Evolutionary conservation across 129 eudicot genomes (phyloP), one percentile per base, ranked within the genome.

Genomic region (Pulicaria dysenterica): DNA sequence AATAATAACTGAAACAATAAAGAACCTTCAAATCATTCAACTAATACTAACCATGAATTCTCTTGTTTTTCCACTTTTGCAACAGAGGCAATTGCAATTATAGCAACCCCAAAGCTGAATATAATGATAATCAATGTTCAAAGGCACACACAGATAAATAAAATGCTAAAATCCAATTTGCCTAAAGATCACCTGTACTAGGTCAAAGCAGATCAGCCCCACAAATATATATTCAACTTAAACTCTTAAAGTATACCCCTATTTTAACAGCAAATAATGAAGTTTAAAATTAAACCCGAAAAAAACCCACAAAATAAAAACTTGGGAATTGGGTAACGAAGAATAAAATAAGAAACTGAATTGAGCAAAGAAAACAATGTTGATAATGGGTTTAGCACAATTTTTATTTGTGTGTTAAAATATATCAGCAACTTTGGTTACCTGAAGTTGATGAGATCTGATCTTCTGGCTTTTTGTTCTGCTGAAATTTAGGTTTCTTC

Each of bases 371-470:
- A 50, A 69, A 51, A 41, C 66, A 77, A 69, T 77, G 81, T 61
- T 69, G 81, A 38, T n/a, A 77, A 60, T 31, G 71, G 69, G 69
- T 67, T 44, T 43, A 34, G 8, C 34, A 12, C 15, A 66, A 55
- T 75, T 62, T 62, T 38, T 40, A 64, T 75, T 54, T 45, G 43
- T 75, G 61, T 67, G 36, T 13, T 14, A 16, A 17, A 79, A 50
- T 31, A n/a, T 14, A 16, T 31, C 1, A 40, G 50, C 8, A 72
- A 65, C 14, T 31, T 34, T 44, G 59, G 73, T 36, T 80, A 89
- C 92, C 96, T 82, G 77, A 65, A 60, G 81, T 57, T 72, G 92
- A 84, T 75, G 96, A 82, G 92, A 89, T 89, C 96, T 86, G 96
- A 86, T 84, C 88, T 79, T 82, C 83, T 46, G 84, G 73, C 78